These are phyloP conservation scores for Oryza brachyantha DNA, from an alignment of 176 grass and related monocot species.

Conservation along the genomic window DNA sequence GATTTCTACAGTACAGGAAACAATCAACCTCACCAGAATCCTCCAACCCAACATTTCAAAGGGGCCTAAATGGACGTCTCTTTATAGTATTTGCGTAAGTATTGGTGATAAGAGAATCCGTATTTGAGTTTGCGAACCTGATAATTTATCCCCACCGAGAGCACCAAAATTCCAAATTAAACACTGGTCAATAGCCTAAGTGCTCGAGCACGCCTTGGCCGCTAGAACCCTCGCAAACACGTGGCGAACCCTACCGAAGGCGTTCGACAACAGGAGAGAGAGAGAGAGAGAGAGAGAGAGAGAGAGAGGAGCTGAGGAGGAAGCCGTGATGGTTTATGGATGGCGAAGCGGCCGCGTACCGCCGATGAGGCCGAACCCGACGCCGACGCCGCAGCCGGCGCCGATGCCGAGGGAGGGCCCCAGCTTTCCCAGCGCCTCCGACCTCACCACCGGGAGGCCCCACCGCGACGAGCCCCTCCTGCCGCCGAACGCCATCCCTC, in stretches of 20 bases:
- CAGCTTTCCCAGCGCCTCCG: conserved; percentile 66
- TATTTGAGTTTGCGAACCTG: not conserved
- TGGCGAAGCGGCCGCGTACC: conserved; percentile 35
- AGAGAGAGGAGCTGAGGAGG: not conserved
- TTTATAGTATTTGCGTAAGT: not conserved
- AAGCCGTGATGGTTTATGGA: not conserved
- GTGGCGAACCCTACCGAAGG: not conserved
- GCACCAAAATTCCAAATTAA: not conserved
- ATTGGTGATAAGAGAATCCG: not conserved
- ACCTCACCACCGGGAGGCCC: conserved; percentile 58
- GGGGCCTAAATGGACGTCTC: too few relatives aligned
- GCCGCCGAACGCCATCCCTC: conserved; percentile 42
- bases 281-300: not conserved
- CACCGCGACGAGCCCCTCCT: conserved; percentile 41
- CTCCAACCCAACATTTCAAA: not conserved
- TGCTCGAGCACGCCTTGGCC: not conserved
- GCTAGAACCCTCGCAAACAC: not conserved
- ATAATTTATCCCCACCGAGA: not conserved
- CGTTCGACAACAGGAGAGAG: not conserved
- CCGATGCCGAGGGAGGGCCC: conserved; percentile 74
- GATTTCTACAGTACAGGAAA: not conserved
- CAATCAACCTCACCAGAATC: not conserved
- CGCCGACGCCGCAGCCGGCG: conserved; percentile 77
- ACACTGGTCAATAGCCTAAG: not conserved
- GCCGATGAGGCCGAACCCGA: conserved; percentile 76